Evolutionary conservation across 2,329 filamentous ascomycete species (phyloP), one percentile per base, ranked within the genome.

Genomic region (Scedosporium boydii): DNA sequence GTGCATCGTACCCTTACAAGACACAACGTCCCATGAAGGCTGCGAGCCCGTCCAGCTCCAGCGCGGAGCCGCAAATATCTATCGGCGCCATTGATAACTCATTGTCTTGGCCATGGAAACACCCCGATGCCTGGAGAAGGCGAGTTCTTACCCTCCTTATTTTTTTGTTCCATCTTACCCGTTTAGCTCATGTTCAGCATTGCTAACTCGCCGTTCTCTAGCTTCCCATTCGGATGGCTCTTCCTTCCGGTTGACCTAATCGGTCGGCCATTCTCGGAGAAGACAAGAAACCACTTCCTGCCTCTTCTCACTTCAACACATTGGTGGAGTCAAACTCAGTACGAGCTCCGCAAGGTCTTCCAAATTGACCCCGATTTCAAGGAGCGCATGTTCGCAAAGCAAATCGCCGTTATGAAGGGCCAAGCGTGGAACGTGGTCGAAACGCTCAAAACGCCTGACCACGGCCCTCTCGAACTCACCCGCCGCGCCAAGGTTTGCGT

Each of bases 341-440:
- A 91, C 64, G 90, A 91, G 23, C 79, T 99, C 46, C 90, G 95
- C 61, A 84, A 86, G 65, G 87, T 97, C 56, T 99, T 99, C 73
- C 88, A 91, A 67, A 86, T 96, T 71, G 95, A 99, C 73, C 87
- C 88, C 2, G 95, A 99, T 75, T 99, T 99, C 74, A 91, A 98
- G 73, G 95, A 99, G 77, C 89, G 91, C 75, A 99, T 99, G 95
- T 99, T 96, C 76, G 91, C 91, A n/a, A 87, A 91, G 67, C 95
- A 99, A 71, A 96, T 99, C 65, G 93, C 95, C 1, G 95, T 99
- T 64, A 96, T 99, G 91, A 99, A 99, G 76, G 95, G 95, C 10
- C 95, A 99, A 72, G 95, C 95, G 0, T 99, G 95, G 92, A 99
- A 99, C 72, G 95, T 99, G 0, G 95, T 99, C 4, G 95, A 99